These are phyloP conservation scores for Magnusiomyces magnusii DNA, from an alignment of 1,139 yeast genomes.

Conservation along the genomic window DNA sequence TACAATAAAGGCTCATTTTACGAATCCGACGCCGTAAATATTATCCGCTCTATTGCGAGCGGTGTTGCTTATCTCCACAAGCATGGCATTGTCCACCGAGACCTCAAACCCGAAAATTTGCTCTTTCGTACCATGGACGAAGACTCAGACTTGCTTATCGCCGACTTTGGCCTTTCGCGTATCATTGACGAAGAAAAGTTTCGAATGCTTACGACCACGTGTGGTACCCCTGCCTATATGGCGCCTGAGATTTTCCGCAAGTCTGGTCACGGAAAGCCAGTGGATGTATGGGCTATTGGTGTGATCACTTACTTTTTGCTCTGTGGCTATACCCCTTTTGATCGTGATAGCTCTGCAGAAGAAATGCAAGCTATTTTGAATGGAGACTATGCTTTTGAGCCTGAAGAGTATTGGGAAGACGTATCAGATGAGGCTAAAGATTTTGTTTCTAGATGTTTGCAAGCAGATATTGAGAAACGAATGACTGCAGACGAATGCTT, in stretches of 20 bases:
- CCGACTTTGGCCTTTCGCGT: conserved; percentile 65
- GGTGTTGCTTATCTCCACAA: conserved; percentile 63
- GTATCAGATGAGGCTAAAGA: conserved; percentile 50
- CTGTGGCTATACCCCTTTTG: conserved; percentile 74
- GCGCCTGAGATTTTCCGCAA: conserved; percentile 58
- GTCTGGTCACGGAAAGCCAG: conserved; percentile 50
- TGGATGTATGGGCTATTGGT: conserved; percentile 75
- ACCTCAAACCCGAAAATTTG: conserved; percentile 88
- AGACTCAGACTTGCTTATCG: conserved; percentile 49
- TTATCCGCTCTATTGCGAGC: conserved; percentile 42
- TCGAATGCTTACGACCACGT: conserved; percentile 44
- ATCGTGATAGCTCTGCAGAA: conserved; percentile 64
- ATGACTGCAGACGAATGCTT: conserved; percentile 43
- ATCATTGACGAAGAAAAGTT: conserved; percentile 41
- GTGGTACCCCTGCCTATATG: conserved; percentile 71
- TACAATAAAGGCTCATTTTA: conserved; percentile 44
- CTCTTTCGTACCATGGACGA: conserved; percentile 42
- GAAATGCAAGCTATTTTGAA: conserved; percentile 53
- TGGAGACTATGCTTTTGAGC: conserved; percentile 55
- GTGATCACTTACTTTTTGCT: conserved; percentile 64
- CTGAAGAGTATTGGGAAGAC: conserved; percentile 51
- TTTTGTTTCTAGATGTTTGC: conserved; percentile 51
- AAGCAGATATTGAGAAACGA: conserved; percentile 41
- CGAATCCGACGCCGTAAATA: conserved; percentile 45
- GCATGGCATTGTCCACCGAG: conserved; percentile 82